Evolutionary conservation across 305 asterid species (phyloP).

Genomic region (Fraxinus baroniana): DNA sequence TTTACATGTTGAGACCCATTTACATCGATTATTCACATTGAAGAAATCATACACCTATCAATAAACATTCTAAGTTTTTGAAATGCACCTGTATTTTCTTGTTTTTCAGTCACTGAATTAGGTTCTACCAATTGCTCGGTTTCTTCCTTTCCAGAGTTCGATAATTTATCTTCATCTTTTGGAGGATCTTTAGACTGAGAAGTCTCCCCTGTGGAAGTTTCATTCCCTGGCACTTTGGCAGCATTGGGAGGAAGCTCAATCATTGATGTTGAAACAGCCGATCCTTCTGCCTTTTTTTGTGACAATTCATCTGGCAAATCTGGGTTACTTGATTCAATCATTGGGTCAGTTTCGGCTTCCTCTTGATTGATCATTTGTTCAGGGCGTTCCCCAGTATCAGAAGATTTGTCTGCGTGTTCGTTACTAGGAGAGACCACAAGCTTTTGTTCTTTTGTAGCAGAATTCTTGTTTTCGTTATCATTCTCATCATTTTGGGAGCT

Average conservation of each 20-base stretch:
- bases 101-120: constrained; percentile 40
- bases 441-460: constrained; percentile 40
- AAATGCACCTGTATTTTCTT: constrained; percentile 44
- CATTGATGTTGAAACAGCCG: constrained; percentile 40
- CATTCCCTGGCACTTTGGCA: constrained; percentile 54
- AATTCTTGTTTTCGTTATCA: constrained; percentile 33
- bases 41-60: neutral
- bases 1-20: constrained; percentile 7
- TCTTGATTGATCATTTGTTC: constrained; percentile 31
- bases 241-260: constrained; percentile 49
- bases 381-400: constrained; percentile 40
- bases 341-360: constrained; percentile 34
- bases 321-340: constrained; percentile 39
- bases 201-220: constrained; percentile 34
- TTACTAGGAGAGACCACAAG: constrained; percentile 36
- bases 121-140: constrained; percentile 36
- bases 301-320: constrained; percentile 38
- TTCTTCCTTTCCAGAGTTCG: constrained; percentile 49
- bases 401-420: constrained; percentile 30
- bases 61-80: neutral
- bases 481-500: constrained; percentile 34
- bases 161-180: constrained; percentile 51
- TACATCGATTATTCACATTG: constrained; percentile 3
- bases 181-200: constrained; percentile 44
- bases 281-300: constrained; percentile 39